These are phyloP conservation scores for Colletotrichum sp. DNA, from an alignment of 2,329 filamentous ascomycete genomes.

Conservation along the genomic window DNA sequence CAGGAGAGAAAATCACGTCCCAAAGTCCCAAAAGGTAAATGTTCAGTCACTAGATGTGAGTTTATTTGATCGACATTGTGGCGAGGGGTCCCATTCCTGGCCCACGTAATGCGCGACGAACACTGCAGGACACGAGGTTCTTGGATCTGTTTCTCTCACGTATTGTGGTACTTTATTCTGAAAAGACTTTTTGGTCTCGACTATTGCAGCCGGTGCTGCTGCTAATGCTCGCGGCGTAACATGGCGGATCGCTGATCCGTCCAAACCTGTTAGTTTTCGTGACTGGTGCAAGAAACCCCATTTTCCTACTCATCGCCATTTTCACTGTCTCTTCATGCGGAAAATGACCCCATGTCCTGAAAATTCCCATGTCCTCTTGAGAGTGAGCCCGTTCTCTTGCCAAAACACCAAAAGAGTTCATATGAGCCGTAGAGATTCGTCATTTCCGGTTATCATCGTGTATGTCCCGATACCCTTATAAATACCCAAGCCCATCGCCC, in stretches of 20 bases:
- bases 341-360: not conserved
- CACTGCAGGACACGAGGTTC: not conserved
- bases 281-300: not conserved
- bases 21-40: not conserved
- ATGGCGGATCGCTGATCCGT: not conserved
- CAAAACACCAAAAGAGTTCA: not conserved
- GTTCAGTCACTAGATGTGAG: not conserved
- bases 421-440: not conserved
- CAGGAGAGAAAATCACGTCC: not conserved
- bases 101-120: not conserved
- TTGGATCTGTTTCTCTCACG: not conserved
- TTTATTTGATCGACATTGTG: not conserved
- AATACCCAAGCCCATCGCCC: not conserved
- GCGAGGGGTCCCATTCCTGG: not conserved
- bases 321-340: not conserved
- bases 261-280: not conserved
- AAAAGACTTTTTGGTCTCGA: not conserved
- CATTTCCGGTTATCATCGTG: not conserved
- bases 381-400: not conserved
- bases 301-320: not conserved
- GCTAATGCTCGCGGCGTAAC: not conserved
- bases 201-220: not conserved
- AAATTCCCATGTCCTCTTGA: not conserved
- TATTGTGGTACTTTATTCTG: not conserved
- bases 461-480: not conserved